Evolutionary conservation across 1,284 basidiomycete species (phyloP), one percentile per base, ranked within the genome.

Genomic region (Phenoliferia sp.): DNA sequence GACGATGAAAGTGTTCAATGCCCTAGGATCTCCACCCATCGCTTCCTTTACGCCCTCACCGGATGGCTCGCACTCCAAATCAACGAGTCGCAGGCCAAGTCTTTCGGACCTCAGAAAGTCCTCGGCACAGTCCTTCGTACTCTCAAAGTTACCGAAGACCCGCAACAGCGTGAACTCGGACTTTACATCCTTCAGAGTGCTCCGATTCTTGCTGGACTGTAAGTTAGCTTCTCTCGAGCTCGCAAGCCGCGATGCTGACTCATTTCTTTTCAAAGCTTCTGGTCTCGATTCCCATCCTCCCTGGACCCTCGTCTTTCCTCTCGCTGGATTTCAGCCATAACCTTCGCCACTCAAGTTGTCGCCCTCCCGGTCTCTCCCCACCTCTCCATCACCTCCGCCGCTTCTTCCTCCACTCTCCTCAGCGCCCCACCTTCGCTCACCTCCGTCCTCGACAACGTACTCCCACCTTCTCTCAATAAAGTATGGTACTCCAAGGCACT

Each of bases 361-460:
- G 61, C 67, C 3, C 58, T 73, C 7, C 67, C 70, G n/a, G 59
- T 72, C 83, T n/a, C 68, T 74, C 28, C 84, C 86, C 69, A 88
- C 88, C 65, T 67, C 61, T 22, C 57, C 15, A 74, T 83, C 84
- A 10, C 83, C 84, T 76, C 76, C 32, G 82, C 81, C 28, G 81
- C 80, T 68, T 84, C 82, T 59, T 85, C 87, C 15, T 81, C 77
- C n/a, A n/a, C n/a, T n/a, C n/a, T n/a, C 16, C 79, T 80, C 72
- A 81, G 87, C 69, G 78, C 72, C 10, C 74, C 71, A 57, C 84
- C 82, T 31, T 77, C 78, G 1, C 82, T 84, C 19, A 81, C 84
- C 5, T 65, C 76, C 62, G 85, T 85, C 5, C 84, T 76, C 74
- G 80, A 83, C 9, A 92, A 87, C 66, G 80, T 82, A 66, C 76